Percentiles rank a stretch among this genome's conserved stretches.
Evolutionary conservation across 768 basidiomycete species (phyloP).

Genomic region (Auriscalpium microsporum): DNA sequence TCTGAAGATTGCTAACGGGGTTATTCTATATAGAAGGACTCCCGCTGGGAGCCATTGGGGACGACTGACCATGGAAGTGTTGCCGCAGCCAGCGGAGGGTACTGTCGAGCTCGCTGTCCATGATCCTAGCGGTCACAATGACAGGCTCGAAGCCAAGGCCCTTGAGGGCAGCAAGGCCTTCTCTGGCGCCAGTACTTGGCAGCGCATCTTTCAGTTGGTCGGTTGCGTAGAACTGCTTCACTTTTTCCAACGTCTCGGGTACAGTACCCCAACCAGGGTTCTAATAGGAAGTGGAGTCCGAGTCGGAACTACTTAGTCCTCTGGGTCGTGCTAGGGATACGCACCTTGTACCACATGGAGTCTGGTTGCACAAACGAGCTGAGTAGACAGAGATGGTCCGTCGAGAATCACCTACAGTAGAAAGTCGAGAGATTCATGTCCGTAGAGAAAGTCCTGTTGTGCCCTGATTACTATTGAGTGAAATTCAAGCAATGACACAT

Average conservation of each 20-base stretch:
- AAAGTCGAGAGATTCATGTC: slow-evolving; percentile 10
- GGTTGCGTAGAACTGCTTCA: slow-evolving; percentile 9
- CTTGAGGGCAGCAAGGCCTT: slow-evolving; percentile 3
- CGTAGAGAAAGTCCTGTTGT: slow-evolving; percentile 8
- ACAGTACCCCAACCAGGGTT: slow-evolving; percentile 14
- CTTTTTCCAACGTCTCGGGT: slow-evolving; percentile 5
- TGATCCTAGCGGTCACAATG: slow-evolving; percentile 8
- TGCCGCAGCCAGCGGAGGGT: slow-evolving; percentile 7
- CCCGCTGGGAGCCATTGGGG: background rate
- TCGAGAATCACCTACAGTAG: slow-evolving; percentile 3
- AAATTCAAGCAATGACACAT: background rate
- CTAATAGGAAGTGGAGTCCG: background rate
- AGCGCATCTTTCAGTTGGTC: slow-evolving; percentile 8
- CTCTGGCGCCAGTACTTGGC: slow-evolving; percentile 5
- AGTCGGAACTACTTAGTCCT: no score
- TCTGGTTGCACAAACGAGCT: background rate
- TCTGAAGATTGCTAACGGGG: slow-evolving; percentile 1
- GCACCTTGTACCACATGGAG: slow-evolving; percentile 12
- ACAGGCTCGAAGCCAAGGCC: slow-evolving; percentile 1
- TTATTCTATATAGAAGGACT: background rate
- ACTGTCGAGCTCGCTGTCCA: slow-evolving; percentile 5
- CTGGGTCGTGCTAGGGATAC: background rate
- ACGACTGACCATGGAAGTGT: slow-evolving; percentile 6
- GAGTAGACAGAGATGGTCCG: background rate
- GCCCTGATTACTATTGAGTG: slow-evolving; percentile 1